Evolutionary conservation across 352 stramenopile genomes (phyloP).

Genomic region (Porosira glacialis): DNA sequence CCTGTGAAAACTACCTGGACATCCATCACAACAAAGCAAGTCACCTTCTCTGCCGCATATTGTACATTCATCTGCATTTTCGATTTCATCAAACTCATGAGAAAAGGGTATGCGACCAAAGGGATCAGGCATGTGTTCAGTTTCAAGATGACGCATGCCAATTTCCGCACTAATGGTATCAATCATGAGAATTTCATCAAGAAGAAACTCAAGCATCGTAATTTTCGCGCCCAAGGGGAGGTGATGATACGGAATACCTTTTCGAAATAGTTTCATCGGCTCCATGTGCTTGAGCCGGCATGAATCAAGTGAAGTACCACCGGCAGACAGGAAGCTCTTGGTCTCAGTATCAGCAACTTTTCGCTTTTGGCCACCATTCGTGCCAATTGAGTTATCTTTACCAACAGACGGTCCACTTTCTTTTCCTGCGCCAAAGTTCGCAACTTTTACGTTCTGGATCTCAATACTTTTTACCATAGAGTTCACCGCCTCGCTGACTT

Average conservation of each 20-base stretch:
- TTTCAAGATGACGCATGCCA: conserved; percentile 24
- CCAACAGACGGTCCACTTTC: too few relatives aligned
- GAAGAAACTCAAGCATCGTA: conserved; percentile 73
- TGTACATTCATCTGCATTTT: conserved; percentile 71
- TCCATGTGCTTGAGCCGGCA: conserved; percentile 55
- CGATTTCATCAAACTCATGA: conserved; percentile 59
- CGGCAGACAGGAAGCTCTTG: too few relatives aligned
- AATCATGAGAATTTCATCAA: conserved; percentile 71
- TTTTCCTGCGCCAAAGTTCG: too few relatives aligned
- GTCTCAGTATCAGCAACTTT: too few relatives aligned
- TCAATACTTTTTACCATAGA: too few relatives aligned
- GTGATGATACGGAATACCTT: conserved; percentile 65
- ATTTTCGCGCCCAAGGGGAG: conserved; percentile 67
- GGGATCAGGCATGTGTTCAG: conserved; percentile 9
- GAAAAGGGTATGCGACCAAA: conserved; percentile 46
- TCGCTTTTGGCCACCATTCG: too few relatives aligned
- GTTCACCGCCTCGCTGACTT: too few relatives aligned
- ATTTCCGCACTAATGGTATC: conserved; percentile 59
- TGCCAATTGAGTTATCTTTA: too few relatives aligned
- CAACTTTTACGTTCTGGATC: too few relatives aligned
- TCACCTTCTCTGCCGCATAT: conserved; percentile 75
- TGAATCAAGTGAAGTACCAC: too few relatives aligned
- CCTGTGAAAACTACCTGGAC: conserved; percentile 66
- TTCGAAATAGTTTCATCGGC: conserved; percentile 48
- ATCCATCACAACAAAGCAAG: conserved; percentile 80